Evolutionary conservation across 1,284 basidiomycete species (phyloP), one percentile per base, ranked within the genome.

Genomic region (Clitocybe nebularis): DNA sequence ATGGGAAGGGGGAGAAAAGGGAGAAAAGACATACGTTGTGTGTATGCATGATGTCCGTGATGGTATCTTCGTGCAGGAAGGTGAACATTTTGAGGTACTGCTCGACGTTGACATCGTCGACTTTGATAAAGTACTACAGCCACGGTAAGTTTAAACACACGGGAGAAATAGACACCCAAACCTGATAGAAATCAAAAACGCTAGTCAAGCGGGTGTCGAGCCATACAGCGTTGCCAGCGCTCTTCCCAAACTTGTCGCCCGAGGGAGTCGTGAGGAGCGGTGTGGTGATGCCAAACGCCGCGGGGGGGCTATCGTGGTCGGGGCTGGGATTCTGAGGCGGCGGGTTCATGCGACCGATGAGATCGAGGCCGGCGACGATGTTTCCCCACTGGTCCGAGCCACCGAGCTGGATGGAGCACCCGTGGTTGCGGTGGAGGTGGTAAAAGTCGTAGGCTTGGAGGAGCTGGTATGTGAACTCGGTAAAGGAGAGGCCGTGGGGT

Each of bases 331-430:
- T 40, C 25, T 39, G 20, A 32, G 46, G 43, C 17, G 34, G 32
- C 24, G 39, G 28, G 33, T 55, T 56, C 34, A 74, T 59, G 6
- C 81, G 78, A 43, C 78, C 77, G 53, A 97, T 93, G 33, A 97
- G 75, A 44, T 97, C 92, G 23, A 96, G 75, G 3, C 94, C 94
- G 5, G 91, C 89, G 14, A 93, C 69, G 49, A 99, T 97, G 61
- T 99, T 99, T n/a, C 96, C 95, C 84, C 94, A 94, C 62, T 99
- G 96, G 62, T 99, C 96, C 0, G 89, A 93, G 3, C 96, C 96
- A 36, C 96, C 96, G 30, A 99, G 67, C 64, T 99, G 96, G 33
- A 98, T 76, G 1, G 81, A 81, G 63, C 95, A 98, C 0, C 69
- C 69, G 38, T 79, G 71, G 20, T 73, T 62, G 49, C 71, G 69